phyloP scores from a whole-genome alignment of 2,329 filamentous ascomycete species.

The Aspergillus melleus region DNA sequence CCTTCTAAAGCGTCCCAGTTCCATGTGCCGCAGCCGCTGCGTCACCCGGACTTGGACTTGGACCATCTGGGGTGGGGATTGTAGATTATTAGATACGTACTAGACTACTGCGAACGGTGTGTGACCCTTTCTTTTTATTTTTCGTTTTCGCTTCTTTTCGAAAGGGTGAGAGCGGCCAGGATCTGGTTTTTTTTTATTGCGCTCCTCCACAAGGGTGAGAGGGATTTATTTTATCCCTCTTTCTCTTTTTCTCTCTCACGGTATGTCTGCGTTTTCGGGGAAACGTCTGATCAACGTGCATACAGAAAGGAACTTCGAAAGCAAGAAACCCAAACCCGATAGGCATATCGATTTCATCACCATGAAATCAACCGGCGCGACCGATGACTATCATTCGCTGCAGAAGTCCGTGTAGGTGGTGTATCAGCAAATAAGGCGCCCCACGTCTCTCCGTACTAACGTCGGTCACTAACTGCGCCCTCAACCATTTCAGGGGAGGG shows the following conservation, averaged over 20 bases:
- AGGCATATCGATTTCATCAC: constrained; percentile 2
- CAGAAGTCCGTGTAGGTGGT: constrained; percentile 22
- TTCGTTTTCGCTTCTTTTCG: background rate
- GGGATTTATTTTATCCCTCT: background rate
- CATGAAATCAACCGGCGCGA: constrained; percentile 3
- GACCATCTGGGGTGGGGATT: constrained; percentile 3
- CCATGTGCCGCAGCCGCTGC: constrained; percentile 17
- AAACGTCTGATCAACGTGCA: too few species aligned
- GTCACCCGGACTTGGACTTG: constrained; percentile 9
- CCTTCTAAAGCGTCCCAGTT: constrained; percentile 12
- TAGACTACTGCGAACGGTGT: background rate
- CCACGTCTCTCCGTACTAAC: constrained; percentile 1
- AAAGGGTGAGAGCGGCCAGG: too few species aligned
- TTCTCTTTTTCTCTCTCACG: background rate
- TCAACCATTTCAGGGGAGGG: background rate
- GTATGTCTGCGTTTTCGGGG: background rate
- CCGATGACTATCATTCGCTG: constrained; percentile 9
- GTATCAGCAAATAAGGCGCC: constrained; percentile 6
- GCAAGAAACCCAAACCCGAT: background rate
- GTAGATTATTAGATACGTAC: background rate
- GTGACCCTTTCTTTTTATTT: background rate
- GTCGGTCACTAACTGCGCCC: background rate
- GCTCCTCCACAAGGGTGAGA: background rate
- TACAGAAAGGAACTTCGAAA: background rate
- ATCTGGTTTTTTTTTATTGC: background rate